phyloP scores from a whole-genome alignment of 2,329 filamentous ascomycete genomes.

The Hymenoscyphus occultus region DNA sequence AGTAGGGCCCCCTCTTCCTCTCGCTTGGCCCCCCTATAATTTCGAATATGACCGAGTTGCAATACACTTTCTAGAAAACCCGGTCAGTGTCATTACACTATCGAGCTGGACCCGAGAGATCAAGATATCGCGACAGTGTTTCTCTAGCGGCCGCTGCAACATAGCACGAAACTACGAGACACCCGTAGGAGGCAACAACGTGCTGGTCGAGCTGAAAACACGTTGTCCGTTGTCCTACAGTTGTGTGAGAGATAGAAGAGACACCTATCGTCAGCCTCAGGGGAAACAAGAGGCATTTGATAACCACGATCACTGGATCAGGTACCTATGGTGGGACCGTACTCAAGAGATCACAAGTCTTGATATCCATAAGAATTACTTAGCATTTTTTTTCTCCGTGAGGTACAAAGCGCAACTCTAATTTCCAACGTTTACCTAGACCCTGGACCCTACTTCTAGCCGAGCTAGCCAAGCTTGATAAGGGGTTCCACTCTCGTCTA shows the following conservation, averaged over 20 bases:
- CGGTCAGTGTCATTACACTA: background rate
- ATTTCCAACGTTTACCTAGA: background rate
- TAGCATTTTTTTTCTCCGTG: background rate
- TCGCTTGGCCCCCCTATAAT: background rate
- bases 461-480: background rate
- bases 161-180: background rate
- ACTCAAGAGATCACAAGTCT: background rate
- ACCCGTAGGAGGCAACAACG: slow-evolving; percentile 1
- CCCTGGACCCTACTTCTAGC: background rate
- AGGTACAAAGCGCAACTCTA: background rate
- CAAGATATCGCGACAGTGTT: background rate
- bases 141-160: slow-evolving; percentile 1
- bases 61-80: background rate
- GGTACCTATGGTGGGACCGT: background rate
- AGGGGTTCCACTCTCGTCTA: background rate
- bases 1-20: background rate
- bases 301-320: background rate
- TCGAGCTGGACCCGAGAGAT: background rate
- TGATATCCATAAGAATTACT: background rate
- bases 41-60: background rate
- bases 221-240: background rate
- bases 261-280: background rate
- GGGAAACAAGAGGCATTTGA: background rate
- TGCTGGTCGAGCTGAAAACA: slow-evolving; percentile 1
- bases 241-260: background rate